Evolutionary conservation across 768 basidiomycete genomes (phyloP).

Genomic region (Leucogyrophana mollusca): DNA sequence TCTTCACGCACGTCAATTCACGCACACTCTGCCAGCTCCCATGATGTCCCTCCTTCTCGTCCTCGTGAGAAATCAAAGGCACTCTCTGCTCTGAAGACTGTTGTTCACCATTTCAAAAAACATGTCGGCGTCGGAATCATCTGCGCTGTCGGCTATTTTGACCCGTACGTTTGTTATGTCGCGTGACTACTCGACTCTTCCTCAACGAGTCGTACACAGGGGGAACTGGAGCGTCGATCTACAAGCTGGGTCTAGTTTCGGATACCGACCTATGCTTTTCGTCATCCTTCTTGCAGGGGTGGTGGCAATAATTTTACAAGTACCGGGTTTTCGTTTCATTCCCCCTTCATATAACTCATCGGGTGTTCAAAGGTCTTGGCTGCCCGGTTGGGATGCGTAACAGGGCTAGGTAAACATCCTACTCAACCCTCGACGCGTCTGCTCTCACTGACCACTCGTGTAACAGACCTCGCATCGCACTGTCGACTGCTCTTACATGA

Average conservation of each 20-base stretch:
- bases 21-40: slow-evolving; percentile 7
- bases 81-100: slow-evolving; percentile 4
- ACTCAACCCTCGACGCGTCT: background rate
- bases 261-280: slow-evolving; percentile 45
- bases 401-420: slow-evolving; percentile 19
- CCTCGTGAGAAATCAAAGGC: slow-evolving; percentile 1
- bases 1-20: slow-evolving; percentile 19
- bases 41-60: slow-evolving; percentile 7
- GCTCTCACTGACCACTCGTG: background rate
- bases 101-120: slow-evolving; percentile 29
- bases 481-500: slow-evolving; percentile 47
- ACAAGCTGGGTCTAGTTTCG: slow-evolving; percentile 40
- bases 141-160: slow-evolving; percentile 36
- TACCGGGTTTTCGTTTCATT: background rate
- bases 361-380: slow-evolving; percentile 30
- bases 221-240: slow-evolving; percentile 47
- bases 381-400: slow-evolving; percentile 39
- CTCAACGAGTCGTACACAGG: slow-evolving; percentile 5
- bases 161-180: slow-evolving; percentile 21
- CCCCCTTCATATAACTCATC: background rate
- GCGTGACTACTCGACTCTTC: background rate
- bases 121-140: slow-evolving; percentile 41
- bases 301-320: slow-evolving; percentile 43
- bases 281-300: slow-evolving; percentile 45
- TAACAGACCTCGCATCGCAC: slow-evolving; percentile 44